Evolutionary conservation across 2,329 filamentous ascomycete species (phyloP).

Genomic region (Sporothrix brunneoviolacea): DNA sequence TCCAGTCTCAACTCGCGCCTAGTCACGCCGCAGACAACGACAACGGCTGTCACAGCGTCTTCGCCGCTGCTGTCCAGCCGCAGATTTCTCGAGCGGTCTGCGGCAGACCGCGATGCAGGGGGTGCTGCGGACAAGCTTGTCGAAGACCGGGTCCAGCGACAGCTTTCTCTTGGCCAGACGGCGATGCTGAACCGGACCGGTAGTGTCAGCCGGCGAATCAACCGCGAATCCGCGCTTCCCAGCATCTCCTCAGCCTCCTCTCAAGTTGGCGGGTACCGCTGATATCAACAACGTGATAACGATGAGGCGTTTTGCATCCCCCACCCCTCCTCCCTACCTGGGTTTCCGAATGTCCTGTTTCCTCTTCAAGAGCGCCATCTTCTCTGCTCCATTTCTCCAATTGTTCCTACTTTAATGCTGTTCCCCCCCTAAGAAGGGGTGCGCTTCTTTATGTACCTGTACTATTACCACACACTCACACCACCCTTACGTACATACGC

Average conservation of each 20-base stretch:
- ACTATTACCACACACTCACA: not conserved
- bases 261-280: constrained; percentile 39
- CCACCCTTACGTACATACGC: constrained; percentile 5
- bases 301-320: not conserved
- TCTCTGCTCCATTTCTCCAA: not conserved
- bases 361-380: not conserved
- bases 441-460: too few relatives aligned
- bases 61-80: constrained; percentile 25
- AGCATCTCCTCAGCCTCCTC: constrained; percentile 33
- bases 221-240: constrained; percentile 37
- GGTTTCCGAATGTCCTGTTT: too few relatives aligned
- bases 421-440: too few relatives aligned
- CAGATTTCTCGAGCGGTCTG: constrained; percentile 43
- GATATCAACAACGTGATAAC: constrained; percentile 17
- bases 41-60: constrained; percentile 22
- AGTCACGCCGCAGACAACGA: constrained; percentile 32
- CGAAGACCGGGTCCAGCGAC: constrained; percentile 39
- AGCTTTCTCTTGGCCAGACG: constrained; percentile 38
- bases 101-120: constrained; percentile 33
- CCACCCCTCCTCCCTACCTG: not conserved
- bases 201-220: constrained; percentile 34
- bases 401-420: not conserved
- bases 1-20: constrained; percentile 44
- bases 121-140: constrained; percentile 28
- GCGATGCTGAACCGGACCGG: constrained; percentile 36